Conservation (phyloP, 23 red algal species). For the Gracilariopsis chorda region DNA sequence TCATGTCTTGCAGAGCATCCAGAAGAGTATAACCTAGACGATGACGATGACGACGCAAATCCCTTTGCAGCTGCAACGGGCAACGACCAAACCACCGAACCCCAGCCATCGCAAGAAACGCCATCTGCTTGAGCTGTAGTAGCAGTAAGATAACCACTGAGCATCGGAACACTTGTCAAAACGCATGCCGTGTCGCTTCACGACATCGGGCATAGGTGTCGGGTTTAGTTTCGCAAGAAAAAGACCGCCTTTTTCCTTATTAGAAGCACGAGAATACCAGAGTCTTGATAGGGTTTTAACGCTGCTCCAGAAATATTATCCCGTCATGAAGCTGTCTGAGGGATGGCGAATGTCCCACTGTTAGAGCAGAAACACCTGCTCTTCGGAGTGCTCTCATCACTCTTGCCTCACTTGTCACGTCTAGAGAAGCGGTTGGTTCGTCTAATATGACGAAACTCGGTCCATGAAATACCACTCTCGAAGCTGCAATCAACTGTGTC, state of each 20-base stretch:
- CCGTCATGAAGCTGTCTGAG: constrained; percentile 7
- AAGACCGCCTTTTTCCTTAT: no score
- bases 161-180: no score
- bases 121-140: constrained; percentile 21
- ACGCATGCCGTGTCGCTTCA: no score
- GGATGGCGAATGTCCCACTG: constrained; percentile 43
- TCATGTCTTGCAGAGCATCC: constrained; percentile 93
- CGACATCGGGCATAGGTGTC: no score
- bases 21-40: constrained; percentile 89
- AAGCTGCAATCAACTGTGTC: constrained; percentile 33
- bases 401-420: constrained; percentile 12
- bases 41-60: constrained; percentile 60
- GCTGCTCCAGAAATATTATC: constrained; percentile 25
- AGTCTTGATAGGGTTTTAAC: no score
- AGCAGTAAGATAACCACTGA: no score
- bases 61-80: constrained; percentile 9
- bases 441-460: constrained; percentile 56
- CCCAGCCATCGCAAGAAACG: background rate
- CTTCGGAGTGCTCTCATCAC: constrained; percentile 37
- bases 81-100: background rate
- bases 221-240: no score
- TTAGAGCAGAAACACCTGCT: constrained; percentile 33
- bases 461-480: constrained; percentile 42
- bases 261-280: no score
- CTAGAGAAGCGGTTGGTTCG: constrained; percentile 67